phyloP scores from a whole-genome alignment of 2,329 filamentous ascomycete genomes.

The Diaporthe vexans region DNA sequence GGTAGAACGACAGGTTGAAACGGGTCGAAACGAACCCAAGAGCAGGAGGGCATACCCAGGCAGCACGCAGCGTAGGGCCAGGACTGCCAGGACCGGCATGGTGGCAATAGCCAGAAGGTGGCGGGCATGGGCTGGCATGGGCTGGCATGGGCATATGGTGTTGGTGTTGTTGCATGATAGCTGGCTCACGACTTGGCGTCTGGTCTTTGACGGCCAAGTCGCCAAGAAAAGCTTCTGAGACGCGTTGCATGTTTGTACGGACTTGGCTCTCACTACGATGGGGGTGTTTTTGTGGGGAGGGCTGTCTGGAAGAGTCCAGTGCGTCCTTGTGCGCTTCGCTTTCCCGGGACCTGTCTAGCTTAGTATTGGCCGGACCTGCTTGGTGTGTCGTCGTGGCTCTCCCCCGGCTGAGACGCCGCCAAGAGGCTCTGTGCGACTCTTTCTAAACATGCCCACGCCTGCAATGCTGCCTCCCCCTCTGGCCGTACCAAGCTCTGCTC shows the following conservation, averaged over 20 bases:
- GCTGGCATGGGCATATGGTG: not conserved
- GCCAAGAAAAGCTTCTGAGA: conserved; percentile 39
- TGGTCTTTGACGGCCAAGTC: conserved; percentile 38
- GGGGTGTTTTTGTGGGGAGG: conserved; percentile 13
- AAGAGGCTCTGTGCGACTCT: conserved; percentile 40
- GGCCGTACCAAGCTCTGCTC: not conserved
- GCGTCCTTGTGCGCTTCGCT: conserved; percentile 10
- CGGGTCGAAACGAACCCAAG: conserved; percentile 34
- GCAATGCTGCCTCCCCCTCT: no score
- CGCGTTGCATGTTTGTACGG: conserved; percentile 28
- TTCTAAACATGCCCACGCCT: conserved; percentile 33
- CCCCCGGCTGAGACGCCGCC: conserved; percentile 37
- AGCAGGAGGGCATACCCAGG: conserved; percentile 1
- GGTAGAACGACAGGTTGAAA: conserved; percentile 28
- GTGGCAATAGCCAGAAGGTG: no score
- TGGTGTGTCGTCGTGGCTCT: not conserved
- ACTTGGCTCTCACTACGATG: conserved; percentile 28
- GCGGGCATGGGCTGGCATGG: not conserved
- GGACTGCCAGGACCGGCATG: not conserved
- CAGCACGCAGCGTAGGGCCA: not conserved
- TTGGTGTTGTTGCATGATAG: not conserved
- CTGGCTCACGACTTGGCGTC: conserved; percentile 37
- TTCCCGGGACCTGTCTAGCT: not conserved
- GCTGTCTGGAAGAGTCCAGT: conserved; percentile 11
- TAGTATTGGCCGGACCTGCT: not conserved